These are phyloP conservation scores for Ceratorhiza oryzae-sativae DNA, from an alignment of 1,284 basidiomycete genomes.

Conservation along the genomic window DNA sequence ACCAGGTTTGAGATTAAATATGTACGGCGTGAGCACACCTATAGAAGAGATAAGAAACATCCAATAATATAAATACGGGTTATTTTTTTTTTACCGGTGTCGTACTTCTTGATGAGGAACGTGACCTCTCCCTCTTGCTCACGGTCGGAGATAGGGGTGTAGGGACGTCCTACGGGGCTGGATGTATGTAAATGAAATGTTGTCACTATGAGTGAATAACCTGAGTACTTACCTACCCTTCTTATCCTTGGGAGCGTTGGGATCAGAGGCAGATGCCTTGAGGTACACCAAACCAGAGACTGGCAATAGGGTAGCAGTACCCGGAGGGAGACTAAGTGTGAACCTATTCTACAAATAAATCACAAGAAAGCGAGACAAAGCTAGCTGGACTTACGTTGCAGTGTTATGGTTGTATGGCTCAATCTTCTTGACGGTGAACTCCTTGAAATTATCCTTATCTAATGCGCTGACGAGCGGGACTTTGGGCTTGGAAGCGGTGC, in stretches of 20 bases:
- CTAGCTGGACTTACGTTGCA: constrained; percentile 58
- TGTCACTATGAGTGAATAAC: constrained; percentile 53
- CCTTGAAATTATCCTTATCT: constrained; percentile 73
- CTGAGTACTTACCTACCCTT: constrained; percentile 51
- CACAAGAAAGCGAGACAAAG: neutral
- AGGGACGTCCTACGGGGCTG: constrained; percentile 88
- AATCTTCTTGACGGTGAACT: constrained; percentile 85
- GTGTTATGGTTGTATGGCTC: constrained; percentile 94
- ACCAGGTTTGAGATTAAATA: constrained; percentile 75
- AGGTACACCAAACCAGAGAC: constrained; percentile 75
- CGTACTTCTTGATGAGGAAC: constrained; percentile 88
- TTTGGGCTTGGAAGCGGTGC: constrained; percentile 12
- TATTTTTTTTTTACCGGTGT: constrained; percentile 67
- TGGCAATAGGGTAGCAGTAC: constrained; percentile 78
- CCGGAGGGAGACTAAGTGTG: constrained; percentile 80
- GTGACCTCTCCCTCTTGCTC: constrained; percentile 77
- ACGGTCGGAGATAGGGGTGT: constrained; percentile 81
- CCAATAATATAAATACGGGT: constrained; percentile 57
- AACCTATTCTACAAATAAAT: constrained; percentile 54
- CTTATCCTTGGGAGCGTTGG: constrained; percentile 61
- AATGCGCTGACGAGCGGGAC: constrained; percentile 66
- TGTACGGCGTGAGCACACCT: constrained; percentile 59
- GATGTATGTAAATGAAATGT: constrained; percentile 63
- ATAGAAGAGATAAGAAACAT: neutral
- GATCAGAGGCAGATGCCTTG: constrained; percentile 60